Percentiles rank a stretch among this genome's conserved stretches.
These are phyloP conservation scores for Akanthomyces muscarius DNA, from an alignment of 2,329 filamentous ascomycete genomes.

Conservation along the genomic window DNA sequence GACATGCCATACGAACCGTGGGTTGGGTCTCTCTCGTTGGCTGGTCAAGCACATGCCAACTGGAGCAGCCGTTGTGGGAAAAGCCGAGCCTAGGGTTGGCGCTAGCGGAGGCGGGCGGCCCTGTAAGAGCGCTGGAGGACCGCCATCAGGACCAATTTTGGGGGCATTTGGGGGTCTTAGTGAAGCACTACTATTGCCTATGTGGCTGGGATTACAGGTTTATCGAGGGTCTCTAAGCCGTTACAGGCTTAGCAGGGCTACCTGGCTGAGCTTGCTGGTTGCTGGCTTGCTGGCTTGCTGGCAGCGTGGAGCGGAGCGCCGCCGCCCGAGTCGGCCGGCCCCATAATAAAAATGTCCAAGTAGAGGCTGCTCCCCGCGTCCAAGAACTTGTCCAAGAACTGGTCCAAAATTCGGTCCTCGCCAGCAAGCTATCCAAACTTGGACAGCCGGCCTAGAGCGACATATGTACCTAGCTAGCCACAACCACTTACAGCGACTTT, in stretches of 20 bases:
- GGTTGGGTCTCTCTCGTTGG: neutral
- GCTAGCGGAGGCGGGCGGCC: neutral
- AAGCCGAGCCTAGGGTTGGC: neutral
- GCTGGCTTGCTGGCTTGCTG: neutral
- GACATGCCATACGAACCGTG: slow-evolving; percentile 10
- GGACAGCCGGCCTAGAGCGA: too few species aligned
- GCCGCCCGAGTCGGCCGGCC: slow-evolving; percentile 17
- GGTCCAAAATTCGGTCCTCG: too few species aligned
- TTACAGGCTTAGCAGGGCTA: too few species aligned
- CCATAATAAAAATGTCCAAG: slow-evolving; percentile 32
- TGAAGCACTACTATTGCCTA: too few species aligned
- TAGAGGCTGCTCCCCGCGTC: slow-evolving; percentile 29
- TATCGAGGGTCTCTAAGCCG: too few species aligned
- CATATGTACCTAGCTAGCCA: too few species aligned
- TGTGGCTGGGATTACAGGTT: too few species aligned
- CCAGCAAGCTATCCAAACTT: too few species aligned
- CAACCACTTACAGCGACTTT: neutral
- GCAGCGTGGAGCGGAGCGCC: neutral
- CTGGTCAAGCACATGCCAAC: neutral
- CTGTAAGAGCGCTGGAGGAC: neutral
- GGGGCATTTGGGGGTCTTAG: neutral
- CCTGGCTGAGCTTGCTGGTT: neutral
- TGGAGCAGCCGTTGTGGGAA: slow-evolving; percentile 4
- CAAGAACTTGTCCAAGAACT: too few species aligned
- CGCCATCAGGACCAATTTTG: neutral